Conservation (phyloP, 1,284 basidiomycete species). For the Leucoagaricus sp. region DNA sequence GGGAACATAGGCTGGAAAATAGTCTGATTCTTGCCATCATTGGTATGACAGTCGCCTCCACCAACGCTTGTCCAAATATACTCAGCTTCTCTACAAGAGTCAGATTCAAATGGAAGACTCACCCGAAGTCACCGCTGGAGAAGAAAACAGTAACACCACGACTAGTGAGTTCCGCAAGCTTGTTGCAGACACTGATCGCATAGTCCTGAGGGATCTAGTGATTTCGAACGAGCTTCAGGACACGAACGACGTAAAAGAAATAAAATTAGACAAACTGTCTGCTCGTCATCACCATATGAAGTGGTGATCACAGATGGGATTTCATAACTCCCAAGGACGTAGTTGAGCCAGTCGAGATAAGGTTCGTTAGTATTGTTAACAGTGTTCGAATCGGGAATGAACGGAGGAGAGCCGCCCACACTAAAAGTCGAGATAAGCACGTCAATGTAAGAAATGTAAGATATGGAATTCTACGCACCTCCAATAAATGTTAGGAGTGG, state of each 20-base stretch:
- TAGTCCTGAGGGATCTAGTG: conserved; percentile 54
- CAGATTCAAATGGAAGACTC: conserved; percentile 12
- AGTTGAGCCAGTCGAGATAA: conserved; percentile 57
- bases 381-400: conserved; percentile 54
- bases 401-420: conserved; percentile 66
- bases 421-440: conserved; percentile 29
- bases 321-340: conserved; percentile 46
- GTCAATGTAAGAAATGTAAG: background rate
- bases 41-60: conserved; percentile 55
- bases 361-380: conserved; percentile 61
- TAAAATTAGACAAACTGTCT: conserved; percentile 39
- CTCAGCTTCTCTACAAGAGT: background rate
- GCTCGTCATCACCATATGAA: conserved; percentile 59
- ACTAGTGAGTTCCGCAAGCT: conserved; percentile 61
- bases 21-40: conserved; percentile 51
- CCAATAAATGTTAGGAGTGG: conserved; percentile 65
- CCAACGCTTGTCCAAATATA: conserved; percentile 48
- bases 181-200: conserved; percentile 55
- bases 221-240: background rate
- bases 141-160: conserved; percentile 65
- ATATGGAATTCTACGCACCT: conserved; percentile 39
- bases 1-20: conserved; percentile 74
- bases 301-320: conserved; percentile 60
- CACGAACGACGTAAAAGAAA: no score
- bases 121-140: conserved; percentile 65